A percentile compares a stretch with the other conserved stretches of the same genome.
phyloP scores from a whole-genome alignment of 768 basidiomycete genomes.

The Amanita thiersii region DNA sequence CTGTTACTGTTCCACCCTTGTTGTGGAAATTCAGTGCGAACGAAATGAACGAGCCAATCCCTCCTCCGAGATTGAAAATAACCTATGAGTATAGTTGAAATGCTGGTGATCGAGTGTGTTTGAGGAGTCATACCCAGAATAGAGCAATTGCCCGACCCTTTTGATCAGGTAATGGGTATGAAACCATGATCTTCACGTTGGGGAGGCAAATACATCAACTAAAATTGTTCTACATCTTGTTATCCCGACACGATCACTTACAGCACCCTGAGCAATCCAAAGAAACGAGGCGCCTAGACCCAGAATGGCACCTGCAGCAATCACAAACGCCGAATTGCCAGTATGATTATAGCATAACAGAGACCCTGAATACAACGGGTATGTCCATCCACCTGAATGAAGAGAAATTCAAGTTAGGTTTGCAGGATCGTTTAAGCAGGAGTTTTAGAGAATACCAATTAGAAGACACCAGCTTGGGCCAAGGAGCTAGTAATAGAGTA shows the following conservation, averaged over 20 bases:
- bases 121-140: slow-evolving; percentile 15
- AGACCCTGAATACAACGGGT: slow-evolving; percentile 20
- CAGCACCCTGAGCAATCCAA: slow-evolving; percentile 22
- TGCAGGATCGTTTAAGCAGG: background rate
- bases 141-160: slow-evolving; percentile 19
- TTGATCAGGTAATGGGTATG: slow-evolving; percentile 20
- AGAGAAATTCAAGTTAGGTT: background rate
- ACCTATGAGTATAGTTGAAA: slow-evolving; percentile 10
- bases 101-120: background rate
- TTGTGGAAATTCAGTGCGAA: slow-evolving; percentile 21
- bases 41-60: slow-evolving; percentile 22
- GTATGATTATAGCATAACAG: slow-evolving; percentile 22
- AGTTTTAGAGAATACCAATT: slow-evolving; percentile 12
- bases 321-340: slow-evolving; percentile 19
- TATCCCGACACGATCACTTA: slow-evolving; percentile 8
- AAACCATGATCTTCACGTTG: slow-evolving; percentile 19
- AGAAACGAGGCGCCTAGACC: slow-evolving; percentile 21
- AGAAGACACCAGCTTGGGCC: slow-evolving; percentile 19
- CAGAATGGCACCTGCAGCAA: slow-evolving; percentile 19
- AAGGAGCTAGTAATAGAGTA: slow-evolving; percentile 14
- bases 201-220: background rate
- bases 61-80: slow-evolving; percentile 22
- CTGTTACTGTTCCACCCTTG: slow-evolving; percentile 19
- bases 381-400: slow-evolving; percentile 19
- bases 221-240: slow-evolving; percentile 1